Evolutionary conservation across 306 rosid genomes (phyloP).

Genomic region (Crotalaria pallida): DNA sequence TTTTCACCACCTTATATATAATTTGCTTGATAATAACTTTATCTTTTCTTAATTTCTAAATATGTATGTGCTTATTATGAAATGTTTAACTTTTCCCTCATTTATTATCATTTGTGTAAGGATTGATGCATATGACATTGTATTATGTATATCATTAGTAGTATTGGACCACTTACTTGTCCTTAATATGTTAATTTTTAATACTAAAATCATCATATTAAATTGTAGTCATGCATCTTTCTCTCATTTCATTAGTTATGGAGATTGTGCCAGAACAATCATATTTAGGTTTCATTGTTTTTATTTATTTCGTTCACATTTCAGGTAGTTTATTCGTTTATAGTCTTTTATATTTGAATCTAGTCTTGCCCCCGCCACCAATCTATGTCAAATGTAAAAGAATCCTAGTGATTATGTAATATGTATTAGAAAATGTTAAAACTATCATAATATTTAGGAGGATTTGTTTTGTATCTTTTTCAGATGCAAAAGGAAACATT

Average conservation of each 20-base stretch:
- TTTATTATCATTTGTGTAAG: constrained; percentile 7
- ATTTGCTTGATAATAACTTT: background rate
- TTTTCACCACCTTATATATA: background rate
- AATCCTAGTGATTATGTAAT: background rate
- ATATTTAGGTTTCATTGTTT: background rate
- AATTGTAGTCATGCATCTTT: constrained; percentile 4
- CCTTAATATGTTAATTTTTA: background rate
- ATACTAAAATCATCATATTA: background rate
- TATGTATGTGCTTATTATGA: constrained; percentile 6
- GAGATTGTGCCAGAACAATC: background rate
- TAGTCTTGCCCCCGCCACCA: background rate
- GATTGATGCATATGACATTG: constrained; percentile 7
- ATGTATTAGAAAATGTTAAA: background rate
- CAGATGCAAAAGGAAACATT: background rate
- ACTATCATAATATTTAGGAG: background rate
- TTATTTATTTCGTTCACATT: background rate
- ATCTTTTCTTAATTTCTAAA: background rate
- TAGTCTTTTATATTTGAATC: background rate
- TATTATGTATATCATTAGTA: background rate
- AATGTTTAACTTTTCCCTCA: background rate
- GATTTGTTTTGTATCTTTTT: constrained; percentile 10
- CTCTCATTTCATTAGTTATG: background rate
- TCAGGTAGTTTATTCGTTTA: background rate
- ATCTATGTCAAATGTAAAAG: background rate
- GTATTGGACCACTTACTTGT: background rate